Evolutionary conservation across 768 basidiomycete genomes (phyloP), one percentile per base, ranked within the genome.

Genomic region (Termitomyces sp.): DNA sequence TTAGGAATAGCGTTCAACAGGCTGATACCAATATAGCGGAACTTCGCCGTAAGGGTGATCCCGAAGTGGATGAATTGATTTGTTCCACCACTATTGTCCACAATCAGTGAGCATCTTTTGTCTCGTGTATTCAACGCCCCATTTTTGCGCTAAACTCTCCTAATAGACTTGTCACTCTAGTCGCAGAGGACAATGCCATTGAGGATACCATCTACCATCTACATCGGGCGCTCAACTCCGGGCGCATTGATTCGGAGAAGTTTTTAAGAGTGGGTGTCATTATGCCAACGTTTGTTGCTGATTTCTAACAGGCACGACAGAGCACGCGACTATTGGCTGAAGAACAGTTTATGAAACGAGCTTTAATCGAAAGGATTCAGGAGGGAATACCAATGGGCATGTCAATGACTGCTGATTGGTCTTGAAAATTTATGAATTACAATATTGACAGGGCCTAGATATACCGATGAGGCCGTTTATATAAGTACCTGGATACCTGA

Each of bases 111-210:
- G 88, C 64, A 61, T 65, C 58, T 41, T 47, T 59, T 50, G 31
- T 46, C 26, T 44, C 26, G 27, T 46, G 55, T 42, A 57, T 54
- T 52, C 51, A 55, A 32, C 58, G 29, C 53, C 27, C 31, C 37
- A 27, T 53, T 39, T 62, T 49, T 48, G 60, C 61, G 39, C 46
- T 12, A 48, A 41, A 20, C 42, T 29, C 24, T 34, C 20, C 47
- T 51, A 46, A 48, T 55, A 98, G 96, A 73, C 77, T 99, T 24
- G 87, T 98, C 63, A 92, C 98, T 68, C 80, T 98, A 29, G 88
- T 98, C n/a, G 95, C 97, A n/a, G 97, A 99, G 71, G 97, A 98
- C 71, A 94, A 94, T 66, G 94, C 96, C 1, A 94, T 98, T 68
- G 96, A 98, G 73, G 97, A 98, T 70, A 96, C 96, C 46, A 90